These are phyloP conservation scores for Colletotrichum trifolii DNA, from an alignment of 2,329 filamentous ascomycete species.

Conservation along the genomic window DNA sequence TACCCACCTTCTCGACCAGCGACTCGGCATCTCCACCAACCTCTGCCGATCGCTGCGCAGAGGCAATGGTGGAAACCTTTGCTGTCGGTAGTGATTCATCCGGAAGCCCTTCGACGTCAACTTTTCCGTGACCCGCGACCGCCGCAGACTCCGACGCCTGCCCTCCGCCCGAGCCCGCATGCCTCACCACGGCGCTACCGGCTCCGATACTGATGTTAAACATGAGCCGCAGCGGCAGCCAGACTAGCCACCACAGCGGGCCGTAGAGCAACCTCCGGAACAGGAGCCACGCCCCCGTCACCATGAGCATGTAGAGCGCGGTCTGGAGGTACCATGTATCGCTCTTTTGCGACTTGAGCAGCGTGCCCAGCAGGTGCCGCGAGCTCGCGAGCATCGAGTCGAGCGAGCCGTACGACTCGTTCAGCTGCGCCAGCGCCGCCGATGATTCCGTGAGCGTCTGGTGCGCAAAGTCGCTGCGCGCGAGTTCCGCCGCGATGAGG, in stretches of 20 bases:
- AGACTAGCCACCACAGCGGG: conserved; percentile 89
- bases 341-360: conserved; percentile 90
- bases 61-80: conserved; percentile 47
- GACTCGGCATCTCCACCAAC: conserved; percentile 48
- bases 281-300: conserved; percentile 84
- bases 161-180: conserved; percentile 37
- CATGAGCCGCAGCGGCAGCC: conserved; percentile 79
- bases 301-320: conserved; percentile 82
- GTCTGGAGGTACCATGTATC: conserved; percentile 98
- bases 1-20: conserved; percentile 65
- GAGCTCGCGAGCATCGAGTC: conserved; percentile 82
- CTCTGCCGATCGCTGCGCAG: conserved; percentile 40
- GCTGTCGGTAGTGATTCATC: conserved; percentile 61
- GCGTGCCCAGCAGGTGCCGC: conserved; percentile 78
- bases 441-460: conserved; percentile 89
- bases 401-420: conserved; percentile 83
- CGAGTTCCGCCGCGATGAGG: conserved; percentile 85
- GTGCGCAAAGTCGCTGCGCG: conserved; percentile 88
- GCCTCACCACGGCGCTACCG: conserved; percentile 61
- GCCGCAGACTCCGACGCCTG: conserved; percentile 37
- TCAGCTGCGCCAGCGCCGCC: conserved; percentile 81
- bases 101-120: conserved; percentile 48
- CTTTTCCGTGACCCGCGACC: conserved; percentile 43
- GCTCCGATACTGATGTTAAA: conserved; percentile 69
- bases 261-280: conserved; percentile 89